phyloP scores from a whole-genome alignment of 805 yeast species.

The Metschnikowia rubicola region DNA sequence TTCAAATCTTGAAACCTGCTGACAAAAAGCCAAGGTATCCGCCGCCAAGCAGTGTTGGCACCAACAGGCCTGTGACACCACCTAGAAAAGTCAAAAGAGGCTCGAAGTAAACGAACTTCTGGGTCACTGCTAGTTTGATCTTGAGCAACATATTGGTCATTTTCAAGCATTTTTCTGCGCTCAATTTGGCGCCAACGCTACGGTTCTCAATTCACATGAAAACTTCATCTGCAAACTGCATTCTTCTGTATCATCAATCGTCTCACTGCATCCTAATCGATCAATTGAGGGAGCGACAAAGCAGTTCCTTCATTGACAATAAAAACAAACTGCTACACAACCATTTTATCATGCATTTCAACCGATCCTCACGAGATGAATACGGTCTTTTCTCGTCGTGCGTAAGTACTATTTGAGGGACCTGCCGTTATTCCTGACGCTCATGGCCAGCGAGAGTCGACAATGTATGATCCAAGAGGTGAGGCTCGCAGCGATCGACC shows the following conservation, averaged over 20 bases:
- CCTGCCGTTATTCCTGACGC: no score
- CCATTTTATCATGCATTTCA: conserved; percentile 6
- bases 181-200: no score
- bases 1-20: conserved; percentile 96
- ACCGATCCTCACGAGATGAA: not conserved
- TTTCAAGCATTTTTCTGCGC: no score
- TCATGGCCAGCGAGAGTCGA: no score
- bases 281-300: conserved; percentile 5
- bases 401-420: not conserved
- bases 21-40: conserved; percentile 82
- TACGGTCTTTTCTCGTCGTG: not conserved
- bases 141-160: no score
- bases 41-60: conserved; percentile 40
- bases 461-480: no score
- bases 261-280: conserved; percentile 10
- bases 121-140: no score
- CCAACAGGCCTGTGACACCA: conserved; percentile 52
- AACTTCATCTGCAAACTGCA: conserved; percentile 4
- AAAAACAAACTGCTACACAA: conserved; percentile 8
- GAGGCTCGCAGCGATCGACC: no score
- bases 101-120: conserved; percentile 30
- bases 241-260: conserved; percentile 9
- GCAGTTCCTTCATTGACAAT: conserved; percentile 5
- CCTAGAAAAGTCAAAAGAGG: conserved; percentile 57
- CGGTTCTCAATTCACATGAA: no score